Base-by-base conservation (phyloP, 108 stramenopile genomes). In the Phaeodactylum tricornutum region DNA sequence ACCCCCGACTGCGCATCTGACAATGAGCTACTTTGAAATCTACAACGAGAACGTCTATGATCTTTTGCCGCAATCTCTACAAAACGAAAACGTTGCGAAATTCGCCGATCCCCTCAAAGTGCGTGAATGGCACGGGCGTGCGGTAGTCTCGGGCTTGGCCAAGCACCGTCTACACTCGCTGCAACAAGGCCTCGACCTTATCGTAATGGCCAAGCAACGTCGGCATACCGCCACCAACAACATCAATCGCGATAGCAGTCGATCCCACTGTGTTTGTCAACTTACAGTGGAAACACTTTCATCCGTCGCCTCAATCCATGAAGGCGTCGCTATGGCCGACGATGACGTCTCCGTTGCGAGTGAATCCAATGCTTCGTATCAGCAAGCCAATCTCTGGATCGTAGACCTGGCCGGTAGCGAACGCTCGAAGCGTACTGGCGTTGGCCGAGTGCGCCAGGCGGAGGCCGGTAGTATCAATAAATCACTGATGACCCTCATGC, bases 351-450 rank as follows among this genome's bases (percentile, higher is more conserved):
- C 21, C 17, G 25, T 22, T 20, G 25, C n/a, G 7, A 27, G 12
- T 46, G n/a, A n/a, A n/a, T 15, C 30, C 7, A 68, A 47, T n/a
- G 62, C 57, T 4, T 28, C 49, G 28, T 64, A 66, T 45, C 43
- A 29, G 7, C 64, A 68, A 29, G 53, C 61, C 7, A 85, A 66
- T 16, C 53, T 96, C 41, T 93, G 84, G 92, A 87, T 98, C 37
- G 96, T 99, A 1, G 98, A 99, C 53, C 65, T 99, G 36, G 98
- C 98, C 3, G 98, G 98, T 6, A 89, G 87, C 50, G 98, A 99
- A 61, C 64, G 98, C 2, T 66, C 72, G 45, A 87, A 94, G 28
- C 69, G 93, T 23, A 95, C 95, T 2, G 68, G 66, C 1, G 55
- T 58, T 0, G 79, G 89, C 6, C 56, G 69, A 52, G 52, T 64